phyloP scores from a whole-genome alignment of 257 asterid genomes.

The Voacanga thouarsii region DNA sequence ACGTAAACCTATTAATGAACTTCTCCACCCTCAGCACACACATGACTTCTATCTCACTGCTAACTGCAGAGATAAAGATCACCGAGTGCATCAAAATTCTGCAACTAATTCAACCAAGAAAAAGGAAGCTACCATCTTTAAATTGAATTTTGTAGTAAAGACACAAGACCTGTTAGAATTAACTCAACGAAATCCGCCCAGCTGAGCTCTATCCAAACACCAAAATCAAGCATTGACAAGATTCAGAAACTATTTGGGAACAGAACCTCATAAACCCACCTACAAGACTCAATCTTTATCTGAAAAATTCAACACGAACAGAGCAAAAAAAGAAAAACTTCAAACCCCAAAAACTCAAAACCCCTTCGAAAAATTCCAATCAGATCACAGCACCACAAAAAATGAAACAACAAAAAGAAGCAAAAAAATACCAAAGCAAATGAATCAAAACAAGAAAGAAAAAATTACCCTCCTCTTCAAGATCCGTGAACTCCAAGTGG shows the following conservation, averaged over 20 bases:
- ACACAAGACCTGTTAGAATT: not conserved
- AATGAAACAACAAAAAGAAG: not conserved
- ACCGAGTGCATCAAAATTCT: not conserved
- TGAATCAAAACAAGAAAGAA: not conserved
- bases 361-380: conserved; percentile 4
- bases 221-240: conserved; percentile 1
- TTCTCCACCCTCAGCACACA: not conserved
- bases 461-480: conserved; percentile 13
- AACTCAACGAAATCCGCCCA: not conserved
- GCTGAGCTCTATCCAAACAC: not conserved
- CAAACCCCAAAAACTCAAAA: conserved; percentile 1
- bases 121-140: not conserved
- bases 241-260: not conserved
- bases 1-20: no score
- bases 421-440: not conserved
- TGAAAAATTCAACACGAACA: conserved; percentile 4
- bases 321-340: not conserved
- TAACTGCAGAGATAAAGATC: not conserved
- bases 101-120: conserved; percentile 3
- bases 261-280: not conserved
- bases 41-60: not conserved
- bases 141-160: not conserved
- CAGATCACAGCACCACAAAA: not conserved
- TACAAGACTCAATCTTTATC: conserved; percentile 8
- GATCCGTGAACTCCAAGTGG: conserved; percentile 18